phyloP scores from a whole-genome alignment of 768 basidiomycete species.

The Nidula microcarpa region DNA sequence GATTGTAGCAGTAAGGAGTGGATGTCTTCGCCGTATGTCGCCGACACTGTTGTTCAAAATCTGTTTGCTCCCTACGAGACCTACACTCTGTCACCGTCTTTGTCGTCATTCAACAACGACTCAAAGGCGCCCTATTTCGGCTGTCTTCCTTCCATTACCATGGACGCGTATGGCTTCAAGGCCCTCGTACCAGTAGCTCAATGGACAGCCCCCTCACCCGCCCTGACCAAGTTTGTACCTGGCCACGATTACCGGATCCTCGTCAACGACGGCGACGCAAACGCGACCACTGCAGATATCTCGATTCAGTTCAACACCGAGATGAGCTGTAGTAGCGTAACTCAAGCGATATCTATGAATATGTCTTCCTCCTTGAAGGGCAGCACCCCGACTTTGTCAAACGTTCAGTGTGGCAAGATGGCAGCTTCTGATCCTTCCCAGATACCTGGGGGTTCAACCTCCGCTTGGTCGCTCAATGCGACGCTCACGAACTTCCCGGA shows the following conservation, averaged over 20 bases:
- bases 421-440: constrained; percentile 42
- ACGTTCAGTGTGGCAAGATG: constrained; percentile 46
- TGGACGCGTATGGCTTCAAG: constrained; percentile 81
- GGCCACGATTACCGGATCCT: constrained; percentile 82
- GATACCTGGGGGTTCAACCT: constrained; percentile 52
- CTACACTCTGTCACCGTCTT: constrained; percentile 67
- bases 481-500: constrained; percentile 76
- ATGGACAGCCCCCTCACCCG: constrained; percentile 72
- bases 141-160: constrained; percentile 61
- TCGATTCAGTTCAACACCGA: constrained; percentile 71
- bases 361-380: constrained; percentile 69
- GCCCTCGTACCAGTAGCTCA: constrained; percentile 63
- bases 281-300: constrained; percentile 62
- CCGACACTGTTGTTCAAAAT: constrained; percentile 64
- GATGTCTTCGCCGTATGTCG: constrained; percentile 78
- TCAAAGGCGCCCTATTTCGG: constrained; percentile 64
- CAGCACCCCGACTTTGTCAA: constrained; percentile 48
- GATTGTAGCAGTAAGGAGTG: constrained; percentile 57
- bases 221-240: constrained; percentile 75
- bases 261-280: constrained; percentile 36
- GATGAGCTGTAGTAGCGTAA: constrained; percentile 76
- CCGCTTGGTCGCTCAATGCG: constrained; percentile 70
- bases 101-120: constrained; percentile 58
- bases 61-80: constrained; percentile 81
- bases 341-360: constrained; percentile 57